phyloP scores from a whole-genome alignment of 164 flowering plant species.

The Sextonia rubra region DNA sequence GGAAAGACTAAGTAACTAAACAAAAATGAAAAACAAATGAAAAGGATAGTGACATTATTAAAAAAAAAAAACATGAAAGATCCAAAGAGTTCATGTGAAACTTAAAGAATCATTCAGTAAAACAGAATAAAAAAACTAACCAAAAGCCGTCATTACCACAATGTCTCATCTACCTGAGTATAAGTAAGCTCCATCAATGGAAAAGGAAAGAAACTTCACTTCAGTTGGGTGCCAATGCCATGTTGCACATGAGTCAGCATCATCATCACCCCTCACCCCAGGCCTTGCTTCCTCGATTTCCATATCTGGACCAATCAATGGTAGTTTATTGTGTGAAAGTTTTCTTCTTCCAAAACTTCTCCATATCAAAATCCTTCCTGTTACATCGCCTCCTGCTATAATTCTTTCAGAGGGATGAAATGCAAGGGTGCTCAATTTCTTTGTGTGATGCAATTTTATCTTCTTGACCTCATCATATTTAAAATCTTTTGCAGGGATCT shows the following conservation, averaged over 20 bases:
- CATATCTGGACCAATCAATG: constrained; percentile 13
- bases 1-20: background rate
- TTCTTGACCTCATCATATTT: constrained; percentile 38
- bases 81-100: background rate
- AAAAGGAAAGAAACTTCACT: constrained; percentile 67
- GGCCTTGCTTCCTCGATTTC: constrained; percentile 60
- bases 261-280: constrained; percentile 78
- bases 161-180: constrained; percentile 59
- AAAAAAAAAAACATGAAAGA: background rate
- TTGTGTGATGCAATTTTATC: constrained; percentile 79
- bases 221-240: constrained; percentile 96
- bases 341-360: constrained; percentile 64
- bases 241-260: constrained; percentile 91
- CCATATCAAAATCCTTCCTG: constrained; percentile 93
- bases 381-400: constrained; percentile 85
- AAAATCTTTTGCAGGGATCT: constrained; percentile 43
- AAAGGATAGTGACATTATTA: background rate
- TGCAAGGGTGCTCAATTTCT: constrained; percentile 57
- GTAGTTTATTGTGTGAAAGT: constrained; percentile 24
- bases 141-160: background rate
- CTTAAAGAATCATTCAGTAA: background rate
- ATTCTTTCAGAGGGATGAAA: constrained; percentile 82
- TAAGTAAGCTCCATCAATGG: constrained; percentile 89
- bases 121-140: background rate
- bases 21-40: background rate